These are phyloP conservation scores for Chaetomiaceae sp. DNA, from an alignment of 2,329 filamentous ascomycete species.

Conservation along the genomic window DNA sequence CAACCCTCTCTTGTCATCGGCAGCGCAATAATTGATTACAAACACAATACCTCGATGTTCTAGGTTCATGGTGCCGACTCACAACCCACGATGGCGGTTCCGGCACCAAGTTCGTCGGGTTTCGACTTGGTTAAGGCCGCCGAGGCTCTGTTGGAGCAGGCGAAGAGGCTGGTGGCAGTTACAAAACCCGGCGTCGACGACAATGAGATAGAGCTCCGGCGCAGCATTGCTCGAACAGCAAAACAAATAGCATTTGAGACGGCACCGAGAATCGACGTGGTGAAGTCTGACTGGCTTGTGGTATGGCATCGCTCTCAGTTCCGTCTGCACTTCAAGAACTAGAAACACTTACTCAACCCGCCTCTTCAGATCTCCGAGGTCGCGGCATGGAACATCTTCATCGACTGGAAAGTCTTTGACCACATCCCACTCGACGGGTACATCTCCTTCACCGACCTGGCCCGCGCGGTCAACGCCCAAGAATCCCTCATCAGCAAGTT, in stretches of 20 bases:
- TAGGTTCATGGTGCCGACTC: background rate
- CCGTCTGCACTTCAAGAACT: too few species aligned
- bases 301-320: constrained; percentile 12
- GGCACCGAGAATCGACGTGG: constrained; percentile 15
- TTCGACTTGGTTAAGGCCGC: constrained; percentile 21
- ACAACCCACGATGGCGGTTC: constrained; percentile 2
- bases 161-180: constrained; percentile 11
- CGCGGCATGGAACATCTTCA: constrained; percentile 23
- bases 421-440: constrained; percentile 23
- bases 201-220: constrained; percentile 7
- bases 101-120: background rate
- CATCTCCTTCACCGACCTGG: constrained; percentile 25
- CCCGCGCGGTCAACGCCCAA: constrained; percentile 20
- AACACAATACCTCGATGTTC: too few species aligned
- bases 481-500: constrained; percentile 24
- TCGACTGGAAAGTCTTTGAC: constrained; percentile 29
- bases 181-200: background rate
- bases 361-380: constrained; percentile 21
- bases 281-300: constrained; percentile 22
- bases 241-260: constrained; percentile 21
- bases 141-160: constrained; percentile 19
- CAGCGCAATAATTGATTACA: too few species aligned
- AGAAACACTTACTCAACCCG: too few species aligned
- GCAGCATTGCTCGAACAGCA: constrained; percentile 15
- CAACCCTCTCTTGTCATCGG: too few species aligned